Evolutionary conservation across 2,329 filamentous ascomycete genomes (phyloP).

Genomic region (Claviceps maximensis): DNA sequence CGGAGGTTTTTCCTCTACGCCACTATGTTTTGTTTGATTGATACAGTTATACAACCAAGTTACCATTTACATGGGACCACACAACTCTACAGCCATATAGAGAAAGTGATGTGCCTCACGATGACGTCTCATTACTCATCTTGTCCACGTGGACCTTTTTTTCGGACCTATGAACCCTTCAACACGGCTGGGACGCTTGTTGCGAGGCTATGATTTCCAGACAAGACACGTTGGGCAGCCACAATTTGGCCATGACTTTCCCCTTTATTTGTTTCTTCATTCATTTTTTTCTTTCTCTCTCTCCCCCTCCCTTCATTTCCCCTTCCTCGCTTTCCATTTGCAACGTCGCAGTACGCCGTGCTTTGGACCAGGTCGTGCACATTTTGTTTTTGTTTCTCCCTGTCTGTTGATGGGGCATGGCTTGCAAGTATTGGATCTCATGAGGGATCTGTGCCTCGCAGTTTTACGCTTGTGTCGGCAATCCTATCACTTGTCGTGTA

Average conservation of each 20-base stretch:
- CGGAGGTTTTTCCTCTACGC: background rate
- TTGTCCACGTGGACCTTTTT: background rate
- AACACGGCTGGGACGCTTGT: slow-evolving; percentile 4
- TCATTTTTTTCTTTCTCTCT: background rate
- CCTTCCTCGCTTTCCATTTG: no score
- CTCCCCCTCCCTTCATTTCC: no score
- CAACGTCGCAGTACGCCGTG: background rate
- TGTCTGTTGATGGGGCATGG: background rate
- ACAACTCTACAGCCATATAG: background rate
- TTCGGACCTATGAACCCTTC: background rate
- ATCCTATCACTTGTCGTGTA: background rate
- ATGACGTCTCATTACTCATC: slow-evolving; percentile 4
- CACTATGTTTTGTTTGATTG: background rate
- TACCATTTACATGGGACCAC: background rate
- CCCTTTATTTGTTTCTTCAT: background rate
- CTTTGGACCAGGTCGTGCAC: background rate
- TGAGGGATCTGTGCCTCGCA: background rate
- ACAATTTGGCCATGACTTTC: background rate
- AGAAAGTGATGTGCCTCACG: slow-evolving; percentile 5
- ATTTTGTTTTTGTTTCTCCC: background rate
- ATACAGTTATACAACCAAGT: background rate
- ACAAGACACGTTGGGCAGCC: background rate
- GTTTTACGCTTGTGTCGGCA: background rate
- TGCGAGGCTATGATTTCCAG: background rate
- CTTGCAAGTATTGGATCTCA: background rate